Base-by-base conservation (phyloP, 2,329 filamentous ascomycete genomes). In the Colletotrichum zoysiae region DNA sequence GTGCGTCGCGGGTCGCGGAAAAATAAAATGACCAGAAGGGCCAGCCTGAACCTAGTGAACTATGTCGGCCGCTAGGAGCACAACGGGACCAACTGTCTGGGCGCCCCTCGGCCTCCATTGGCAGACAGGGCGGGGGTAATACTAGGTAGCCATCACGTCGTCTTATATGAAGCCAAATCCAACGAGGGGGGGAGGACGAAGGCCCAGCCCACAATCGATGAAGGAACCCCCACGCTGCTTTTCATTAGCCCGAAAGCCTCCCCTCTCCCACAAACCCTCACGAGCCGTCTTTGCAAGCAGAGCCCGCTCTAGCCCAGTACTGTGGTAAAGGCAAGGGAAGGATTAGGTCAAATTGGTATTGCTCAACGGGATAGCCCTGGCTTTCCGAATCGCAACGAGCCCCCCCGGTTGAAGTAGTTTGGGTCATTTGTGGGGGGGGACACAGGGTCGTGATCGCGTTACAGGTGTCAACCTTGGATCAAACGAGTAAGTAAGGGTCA, bases 381-480 rank as follows among this genome's bases (percentile, higher is more conserved):
- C 20, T 23, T 23, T 5, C n/a, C 20, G 55, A 20, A 40, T 6
- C 20, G 35, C 33, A 38, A 40, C 20, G 12, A 35, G 20, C 44
- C 20, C 38, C 20, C 38, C 20, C 33, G 18, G 9, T 38, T 12
- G 14, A 38, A 12, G 51, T 33, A 57, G 53, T 57, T 26, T 11
- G 38, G 33, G 38, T 20, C 33, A 23, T 44, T 56, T 11, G 20
- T 56, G 20, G 20, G 12, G 55, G n/a, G 55, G 7, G 33, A 40
- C 11, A 11, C 5, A 14, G 35, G 35, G 12, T 69, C 69, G 59
- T 69, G 59, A 69, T 69, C 69, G 65, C 65, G 59, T 71, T 69
- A 59, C 69, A 64, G 65, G 46, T 65, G 69, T 44, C 69, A 69
- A 69, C 65, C 44, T 61, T 64, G 69, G 64, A 12, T 46, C 18